Evolutionary conservation across 495 filamentous ascomycete species (phyloP).

Genomic region (Collariella sp.): DNA sequence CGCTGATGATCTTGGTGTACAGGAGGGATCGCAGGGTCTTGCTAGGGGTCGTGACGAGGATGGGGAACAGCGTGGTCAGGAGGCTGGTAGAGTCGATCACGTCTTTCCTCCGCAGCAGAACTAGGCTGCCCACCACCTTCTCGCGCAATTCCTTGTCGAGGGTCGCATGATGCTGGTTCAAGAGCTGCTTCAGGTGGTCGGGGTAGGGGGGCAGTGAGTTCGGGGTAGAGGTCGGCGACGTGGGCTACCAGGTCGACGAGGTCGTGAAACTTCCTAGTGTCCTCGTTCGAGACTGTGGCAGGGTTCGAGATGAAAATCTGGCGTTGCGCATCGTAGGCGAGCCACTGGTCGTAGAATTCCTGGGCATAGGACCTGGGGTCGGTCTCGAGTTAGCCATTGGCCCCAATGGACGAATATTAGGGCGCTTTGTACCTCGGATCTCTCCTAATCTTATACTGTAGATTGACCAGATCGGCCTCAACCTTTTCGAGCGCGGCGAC

Average conservation of each 20-base stretch:
- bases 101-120: constrained; percentile 82
- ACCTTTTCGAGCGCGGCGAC: constrained; percentile 88
- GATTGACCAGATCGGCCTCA: constrained; percentile 79
- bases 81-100: constrained; percentile 75
- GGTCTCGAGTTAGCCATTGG: not conserved
- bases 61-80: constrained; percentile 83
- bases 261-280: constrained; percentile 72
- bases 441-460: constrained; percentile 81
- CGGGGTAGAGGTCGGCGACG: constrained; percentile 87
- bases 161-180: constrained; percentile 69
- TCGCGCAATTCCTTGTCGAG: constrained; percentile 78
- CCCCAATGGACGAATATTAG: not conserved
- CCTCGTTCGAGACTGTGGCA: constrained; percentile 61
- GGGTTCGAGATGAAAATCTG: constrained; percentile 85
- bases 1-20: constrained; percentile 84
- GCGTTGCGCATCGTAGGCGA: constrained; percentile 81
- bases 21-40: constrained; percentile 77
- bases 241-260: constrained; percentile 78
- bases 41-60: constrained; percentile 67
- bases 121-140: constrained; percentile 87
- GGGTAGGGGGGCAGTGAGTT: constrained; percentile 67
- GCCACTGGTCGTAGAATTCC: constrained; percentile 81
- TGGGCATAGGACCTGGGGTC: constrained; percentile 62
- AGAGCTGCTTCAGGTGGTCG: constrained; percentile 68
- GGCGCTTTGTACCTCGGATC: constrained; percentile 58